Conservation (phyloP, 2,329 filamentous ascomycete species). For the Cladophialophora yegresii region DNA sequence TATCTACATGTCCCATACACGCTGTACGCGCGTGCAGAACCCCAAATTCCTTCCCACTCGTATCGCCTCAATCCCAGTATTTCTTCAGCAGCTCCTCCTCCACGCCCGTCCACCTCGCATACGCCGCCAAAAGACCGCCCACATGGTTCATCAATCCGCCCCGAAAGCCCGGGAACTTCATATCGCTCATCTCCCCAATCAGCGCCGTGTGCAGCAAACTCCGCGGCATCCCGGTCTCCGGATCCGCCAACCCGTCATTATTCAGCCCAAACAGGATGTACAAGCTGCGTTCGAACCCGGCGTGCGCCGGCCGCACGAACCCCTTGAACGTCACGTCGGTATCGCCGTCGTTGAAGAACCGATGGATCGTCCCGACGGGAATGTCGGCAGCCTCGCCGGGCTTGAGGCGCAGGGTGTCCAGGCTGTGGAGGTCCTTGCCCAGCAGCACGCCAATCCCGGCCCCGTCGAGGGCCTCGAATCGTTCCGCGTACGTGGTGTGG, state of each 20-base stretch:
- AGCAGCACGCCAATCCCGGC: constrained; percentile 18
- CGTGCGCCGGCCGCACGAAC: constrained; percentile 25
- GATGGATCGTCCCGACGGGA: constrained; percentile 23
- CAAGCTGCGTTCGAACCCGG: constrained; percentile 31
- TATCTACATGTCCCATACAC: too few relatives aligned
- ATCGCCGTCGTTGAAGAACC: constrained; percentile 29
- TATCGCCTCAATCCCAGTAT: constrained; percentile 3
- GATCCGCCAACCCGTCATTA: constrained; percentile 28
- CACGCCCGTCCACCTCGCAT: constrained; percentile 26
- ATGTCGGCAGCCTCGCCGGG: constrained; percentile 28
- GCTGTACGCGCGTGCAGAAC: too few relatives aligned
- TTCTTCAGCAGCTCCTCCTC: constrained; percentile 28
- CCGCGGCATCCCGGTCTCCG: constrained; percentile 25
- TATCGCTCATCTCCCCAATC: constrained; percentile 26
- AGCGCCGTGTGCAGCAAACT: constrained; percentile 26
- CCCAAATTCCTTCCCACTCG: too few relatives aligned
- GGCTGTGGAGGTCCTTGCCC: constrained; percentile 5
- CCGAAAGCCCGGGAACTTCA: constrained; percentile 25
- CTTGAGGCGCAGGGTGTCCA: constrained; percentile 5
- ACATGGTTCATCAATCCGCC: constrained; percentile 25
- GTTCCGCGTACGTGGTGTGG: constrained; percentile 30
- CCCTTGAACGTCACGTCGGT: constrained; percentile 22
- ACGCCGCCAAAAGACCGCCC: constrained; percentile 18
- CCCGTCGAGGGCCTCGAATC: constrained; percentile 23
- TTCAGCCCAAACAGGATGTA: constrained; percentile 33